phyloP scores from a whole-genome alignment of 179 eudicot genomes.

The Heliamphora pulchella region DNA sequence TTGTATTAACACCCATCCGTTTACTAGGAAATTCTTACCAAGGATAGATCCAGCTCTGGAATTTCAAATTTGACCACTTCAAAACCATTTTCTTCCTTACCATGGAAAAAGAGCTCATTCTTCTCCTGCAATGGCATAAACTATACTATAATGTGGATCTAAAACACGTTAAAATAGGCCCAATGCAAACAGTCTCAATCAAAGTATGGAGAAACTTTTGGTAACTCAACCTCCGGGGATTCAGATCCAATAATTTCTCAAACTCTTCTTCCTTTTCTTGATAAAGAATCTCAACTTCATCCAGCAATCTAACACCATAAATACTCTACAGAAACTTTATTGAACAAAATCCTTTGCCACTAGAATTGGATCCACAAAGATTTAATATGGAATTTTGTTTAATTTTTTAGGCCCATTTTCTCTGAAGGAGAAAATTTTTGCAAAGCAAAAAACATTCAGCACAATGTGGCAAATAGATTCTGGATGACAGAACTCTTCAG shows the following conservation, averaged over 20 bases:
- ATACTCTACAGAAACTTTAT: not conserved
- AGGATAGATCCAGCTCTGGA: slow-evolving; percentile 45
- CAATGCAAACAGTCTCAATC: not conserved
- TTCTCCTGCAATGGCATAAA: slow-evolving; percentile 41
- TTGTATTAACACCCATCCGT: not conserved
- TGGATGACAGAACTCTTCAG: not conserved
- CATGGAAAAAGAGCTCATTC: slow-evolving; percentile 19
- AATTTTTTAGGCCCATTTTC: not conserved
- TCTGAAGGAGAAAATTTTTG: not conserved
- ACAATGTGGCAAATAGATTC: not conserved
- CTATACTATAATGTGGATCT: not conserved
- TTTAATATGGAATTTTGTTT: not conserved
- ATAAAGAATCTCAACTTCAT: not conserved
- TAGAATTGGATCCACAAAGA: not conserved
- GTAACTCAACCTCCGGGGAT: slow-evolving; percentile 7
- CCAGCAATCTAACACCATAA: slow-evolving; percentile 13
- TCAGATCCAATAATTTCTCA: not conserved
- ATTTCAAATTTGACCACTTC: slow-evolving; percentile 48
- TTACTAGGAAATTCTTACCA: slow-evolving; percentile 30
- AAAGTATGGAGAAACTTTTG: not conserved
- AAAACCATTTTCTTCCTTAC: slow-evolving; percentile 20
- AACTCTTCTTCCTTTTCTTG: slow-evolving; percentile 9
- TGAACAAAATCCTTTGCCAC: slow-evolving; percentile 3
- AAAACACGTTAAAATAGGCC: not conserved
- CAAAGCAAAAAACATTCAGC: not conserved